Evolutionary conservation across 352 stramenopile genomes (phyloP), one percentile per base, ranked within the genome.

Genomic region (Pythium dissotocum): DNA sequence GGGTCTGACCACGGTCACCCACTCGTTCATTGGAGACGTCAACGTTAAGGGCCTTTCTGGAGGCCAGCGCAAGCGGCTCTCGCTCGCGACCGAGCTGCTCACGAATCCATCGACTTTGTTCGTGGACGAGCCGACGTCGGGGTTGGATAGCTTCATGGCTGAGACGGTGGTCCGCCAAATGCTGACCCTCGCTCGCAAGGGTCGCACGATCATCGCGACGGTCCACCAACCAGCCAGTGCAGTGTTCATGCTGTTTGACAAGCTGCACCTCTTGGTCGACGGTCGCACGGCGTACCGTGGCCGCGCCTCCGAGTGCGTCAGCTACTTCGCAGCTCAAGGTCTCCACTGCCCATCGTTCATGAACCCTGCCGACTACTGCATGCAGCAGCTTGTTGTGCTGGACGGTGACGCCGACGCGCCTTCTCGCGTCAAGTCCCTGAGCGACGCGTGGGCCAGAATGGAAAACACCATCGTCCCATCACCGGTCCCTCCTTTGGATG

Each of bases 181-280:
- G 33, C 33, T 10, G 33, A 0, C 33, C 9, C 33, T 98, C 13
- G 89, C 90, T 6, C 88, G 93, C 67, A 67, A 79, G 54, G 90
- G 91, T 35, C 89, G 90, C 56, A 98, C 92, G 5, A 78, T 98
- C 8, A 76, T 98, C 16, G 88, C 93, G 35, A 90, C 94, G 1
- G 97, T 98, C 80, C 79, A 89, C 8, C 82, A 90, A 61, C 91
- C 91, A n/a, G 92, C 85, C 32, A 92, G 80, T 1, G 76, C 89
- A 55, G 21, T 87, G 21, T 86, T 81, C 32, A 66, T 67, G 14
- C 62, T 89, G 0, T 88, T 92, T 58, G 84, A 92, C 49, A 55
- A 76, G 46, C 65, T 92, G 3, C 84, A 89, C 40, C 64, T 93
- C 30, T 67, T 93, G 2, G 72, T 75, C 2, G 78, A 76, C 32